Percentiles rank a stretch among this genome's conserved stretches.
Conservation (phyloP, 2,329 filamentous ascomycete species). For the Neonectria magnoliae region DNA sequence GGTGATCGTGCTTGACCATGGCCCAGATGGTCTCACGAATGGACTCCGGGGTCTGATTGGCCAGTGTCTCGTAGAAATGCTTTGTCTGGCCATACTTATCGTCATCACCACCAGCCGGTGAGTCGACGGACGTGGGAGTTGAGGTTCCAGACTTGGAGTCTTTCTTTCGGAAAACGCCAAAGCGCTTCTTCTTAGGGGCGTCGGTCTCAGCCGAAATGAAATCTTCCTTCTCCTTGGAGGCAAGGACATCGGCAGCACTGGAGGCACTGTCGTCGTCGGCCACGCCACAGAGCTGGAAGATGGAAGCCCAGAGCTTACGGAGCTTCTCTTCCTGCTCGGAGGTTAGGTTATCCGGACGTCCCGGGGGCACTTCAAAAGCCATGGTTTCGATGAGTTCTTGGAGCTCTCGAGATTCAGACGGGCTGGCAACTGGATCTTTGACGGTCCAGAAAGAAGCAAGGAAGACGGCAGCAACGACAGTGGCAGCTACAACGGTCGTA, state of each 20-base stretch:
- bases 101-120: conserved; percentile 64
- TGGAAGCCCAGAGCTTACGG: conserved; percentile 82
- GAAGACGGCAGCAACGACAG: conserved; percentile 27
- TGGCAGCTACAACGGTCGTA: conserved; percentile 24
- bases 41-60: conserved; percentile 78
- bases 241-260: conserved; percentile 33
- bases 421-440: conserved; percentile 1
- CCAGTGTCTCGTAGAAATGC: conserved; percentile 84
- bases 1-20: conserved; percentile 96
- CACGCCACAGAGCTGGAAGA: conserved; percentile 81
- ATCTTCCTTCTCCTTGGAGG: conserved; percentile 33
- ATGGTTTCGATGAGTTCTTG: conserved; percentile 45
- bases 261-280: conserved; percentile 40
- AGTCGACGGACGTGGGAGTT: conserved; percentile 51
- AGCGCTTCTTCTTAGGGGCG: conserved; percentile 79
- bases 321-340: conserved; percentile 88
- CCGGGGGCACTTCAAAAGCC: conserved; percentile 64
- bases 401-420: conserved; percentile 9
- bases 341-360: conserved; percentile 88
- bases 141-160: conserved; percentile 52
- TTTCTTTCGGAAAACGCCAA: conserved; percentile 74
- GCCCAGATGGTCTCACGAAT: conserved; percentile 86
- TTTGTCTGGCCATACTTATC: conserved; percentile 95
- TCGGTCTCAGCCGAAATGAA: conserved; percentile 49
- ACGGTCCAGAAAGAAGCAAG: conserved; percentile 31